Conservation (phyloP, 2,329 filamentous ascomycete species). For the Hypoxylon sp. region DNA sequence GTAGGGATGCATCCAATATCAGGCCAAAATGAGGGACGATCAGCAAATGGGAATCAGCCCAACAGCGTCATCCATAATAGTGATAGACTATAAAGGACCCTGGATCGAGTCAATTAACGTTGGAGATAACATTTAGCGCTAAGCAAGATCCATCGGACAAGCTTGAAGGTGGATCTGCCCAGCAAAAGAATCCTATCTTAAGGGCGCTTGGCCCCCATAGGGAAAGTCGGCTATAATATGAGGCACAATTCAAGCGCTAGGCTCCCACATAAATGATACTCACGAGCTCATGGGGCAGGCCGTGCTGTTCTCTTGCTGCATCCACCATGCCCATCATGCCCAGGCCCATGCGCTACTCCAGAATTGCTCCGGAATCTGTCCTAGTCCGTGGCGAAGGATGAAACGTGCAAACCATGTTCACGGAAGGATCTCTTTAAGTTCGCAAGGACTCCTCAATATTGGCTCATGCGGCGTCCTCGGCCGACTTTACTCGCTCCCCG, state of each 20-base stretch:
- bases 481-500: not conserved
- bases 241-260: constrained; percentile 6
- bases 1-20: constrained; percentile 2
- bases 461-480: not conserved
- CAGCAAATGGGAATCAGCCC: not conserved
- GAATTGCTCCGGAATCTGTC: not conserved
- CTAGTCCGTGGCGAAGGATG: not conserved
- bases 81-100: constrained; percentile 1
- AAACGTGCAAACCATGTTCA: not conserved
- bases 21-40: not conserved
- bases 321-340: too few species aligned
- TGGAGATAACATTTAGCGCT: not conserved
- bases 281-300: constrained; percentile 4
- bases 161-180: constrained; percentile 1
- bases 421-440: constrained; percentile 10
- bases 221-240: constrained; percentile 17
- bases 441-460: not conserved
- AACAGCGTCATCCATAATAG: not conserved
- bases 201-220: not conserved
- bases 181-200: not conserved
- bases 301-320: not conserved
- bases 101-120: not conserved
- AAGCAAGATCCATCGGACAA: constrained; percentile 11
- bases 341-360: not conserved
- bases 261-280: not conserved